A percentile compares a stretch with the other conserved stretches of the same genome.
Conservation (phyloP, 1,139 yeast species). For the Hansenula lynferdii region DNA sequence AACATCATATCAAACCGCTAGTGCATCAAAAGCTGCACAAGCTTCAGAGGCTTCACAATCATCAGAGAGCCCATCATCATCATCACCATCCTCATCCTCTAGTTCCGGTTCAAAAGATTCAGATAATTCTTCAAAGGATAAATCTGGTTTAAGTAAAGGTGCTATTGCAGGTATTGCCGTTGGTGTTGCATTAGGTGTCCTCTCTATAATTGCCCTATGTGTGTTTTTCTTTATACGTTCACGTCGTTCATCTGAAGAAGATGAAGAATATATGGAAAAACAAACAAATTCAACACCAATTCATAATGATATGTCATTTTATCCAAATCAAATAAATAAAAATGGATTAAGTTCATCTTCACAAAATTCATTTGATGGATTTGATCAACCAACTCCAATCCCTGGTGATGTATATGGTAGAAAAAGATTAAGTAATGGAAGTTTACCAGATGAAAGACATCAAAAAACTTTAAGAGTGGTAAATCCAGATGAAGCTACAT, state of each 20-base stretch:
- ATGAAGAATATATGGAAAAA: constrained; percentile 14
- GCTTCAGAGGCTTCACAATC: constrained; percentile 5
- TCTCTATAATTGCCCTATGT: constrained; percentile 30
- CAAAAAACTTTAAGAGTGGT: constrained; percentile 22
- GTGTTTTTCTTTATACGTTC: constrained; percentile 38
- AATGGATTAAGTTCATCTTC: constrained; percentile 1
- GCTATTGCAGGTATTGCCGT: constrained; percentile 72
- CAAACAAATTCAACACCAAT: constrained; percentile 12
- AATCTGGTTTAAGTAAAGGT: constrained; percentile 43
- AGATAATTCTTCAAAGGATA: constrained; percentile 6
- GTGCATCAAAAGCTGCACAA: constrained; percentile 2
- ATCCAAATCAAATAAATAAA: not conserved
- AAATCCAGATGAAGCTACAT: constrained; percentile 18
- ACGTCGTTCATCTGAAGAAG: constrained; percentile 29
- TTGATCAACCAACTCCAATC: constrained; percentile 17
- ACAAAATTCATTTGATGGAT: constrained; percentile 1
- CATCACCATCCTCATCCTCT: constrained; percentile 9
- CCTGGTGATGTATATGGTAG: constrained; percentile 21
- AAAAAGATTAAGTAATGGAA: constrained; percentile 58
- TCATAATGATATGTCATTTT: constrained; percentile 17
- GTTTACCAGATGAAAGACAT: constrained; percentile 55
- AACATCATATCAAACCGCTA: constrained; percentile 15
- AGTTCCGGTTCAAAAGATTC: constrained; percentile 2
- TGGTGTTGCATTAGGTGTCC: constrained; percentile 53
- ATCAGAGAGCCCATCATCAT: constrained; percentile 3